These are phyloP conservation scores for Metschnikowia reukaufii DNA, from an alignment of 805 yeast genomes.

Conservation along the genomic window DNA sequence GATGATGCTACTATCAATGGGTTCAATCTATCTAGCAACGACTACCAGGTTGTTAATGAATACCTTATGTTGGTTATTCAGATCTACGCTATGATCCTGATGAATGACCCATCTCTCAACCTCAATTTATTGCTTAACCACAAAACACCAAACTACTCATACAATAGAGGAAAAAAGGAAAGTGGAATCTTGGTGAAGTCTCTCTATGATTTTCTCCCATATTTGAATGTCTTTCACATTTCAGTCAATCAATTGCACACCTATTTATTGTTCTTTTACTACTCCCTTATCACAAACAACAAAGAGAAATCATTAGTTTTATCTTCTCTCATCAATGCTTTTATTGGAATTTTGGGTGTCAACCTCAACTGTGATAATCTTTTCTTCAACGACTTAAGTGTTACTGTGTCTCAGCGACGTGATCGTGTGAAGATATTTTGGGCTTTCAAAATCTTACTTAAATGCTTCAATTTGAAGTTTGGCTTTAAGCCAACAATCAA, in stretches of 20 bases:
- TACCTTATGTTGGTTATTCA: slow-evolving; percentile 46
- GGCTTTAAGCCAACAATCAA: slow-evolving; percentile 48
- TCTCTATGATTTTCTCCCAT: slow-evolving; percentile 45
- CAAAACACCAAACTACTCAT: slow-evolving; percentile 31
- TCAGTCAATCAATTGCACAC: slow-evolving; percentile 51
- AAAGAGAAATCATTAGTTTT: slow-evolving; percentile 41
- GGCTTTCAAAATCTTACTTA: slow-evolving; percentile 44
- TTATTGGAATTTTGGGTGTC: slow-evolving; percentile 44
- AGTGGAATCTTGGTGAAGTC: slow-evolving; percentile 30
- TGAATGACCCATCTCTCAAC: slow-evolving; percentile 48
- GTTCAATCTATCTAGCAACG: slow-evolving; percentile 44
- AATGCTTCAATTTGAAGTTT: slow-evolving; percentile 43
- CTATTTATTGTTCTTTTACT: slow-evolving; percentile 48
- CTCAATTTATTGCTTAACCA: slow-evolving; percentile 42
- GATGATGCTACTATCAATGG: slow-evolving; percentile 48
- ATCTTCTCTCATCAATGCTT: slow-evolving; percentile 41
- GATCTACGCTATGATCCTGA: slow-evolving; percentile 51
- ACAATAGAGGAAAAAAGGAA: slow-evolving; percentile 9
- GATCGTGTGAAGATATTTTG: slow-evolving; percentile 47
- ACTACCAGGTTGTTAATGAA: slow-evolving; percentile 42
- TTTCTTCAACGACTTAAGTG: slow-evolving; percentile 48
- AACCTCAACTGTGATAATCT: slow-evolving; percentile 41
- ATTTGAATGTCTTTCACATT: slow-evolving; percentile 50
- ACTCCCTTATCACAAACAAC: slow-evolving; percentile 44
- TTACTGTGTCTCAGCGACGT: slow-evolving; percentile 36